Evolutionary conservation across 2,329 filamentous ascomycete genomes (phyloP).

Genomic region (Phoma sp.): DNA sequence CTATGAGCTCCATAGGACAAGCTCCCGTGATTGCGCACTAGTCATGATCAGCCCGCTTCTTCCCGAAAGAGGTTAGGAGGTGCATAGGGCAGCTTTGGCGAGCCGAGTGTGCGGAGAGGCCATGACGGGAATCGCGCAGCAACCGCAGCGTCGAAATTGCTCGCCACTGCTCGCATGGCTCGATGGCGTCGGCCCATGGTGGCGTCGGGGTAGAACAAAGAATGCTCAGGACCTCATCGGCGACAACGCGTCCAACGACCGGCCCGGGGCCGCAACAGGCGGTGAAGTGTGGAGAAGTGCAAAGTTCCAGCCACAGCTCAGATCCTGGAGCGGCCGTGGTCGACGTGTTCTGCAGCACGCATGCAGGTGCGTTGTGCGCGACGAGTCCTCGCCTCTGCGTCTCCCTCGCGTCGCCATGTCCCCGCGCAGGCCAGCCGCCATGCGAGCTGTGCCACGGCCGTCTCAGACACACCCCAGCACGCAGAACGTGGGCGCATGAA

Average conservation of each 20-base stretch:
- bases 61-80: conserved; percentile 12
- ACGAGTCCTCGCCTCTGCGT: conserved; percentile 17
- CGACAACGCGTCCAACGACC: neutral
- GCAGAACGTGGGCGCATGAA: conserved; percentile 7
- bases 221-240: neutral
- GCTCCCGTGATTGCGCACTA: conserved; percentile 42
- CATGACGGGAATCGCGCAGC: conserved; percentile 28
- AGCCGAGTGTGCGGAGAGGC: conserved; percentile 37
- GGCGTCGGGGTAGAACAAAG: neutral
- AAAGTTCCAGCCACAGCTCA: conserved; percentile 21
- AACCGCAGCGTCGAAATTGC: conserved; percentile 17
- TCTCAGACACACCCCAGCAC: conserved; percentile 13
- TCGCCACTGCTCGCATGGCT: conserved; percentile 3
- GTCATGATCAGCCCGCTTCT: conserved; percentile 31
- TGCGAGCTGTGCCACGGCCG: conserved; percentile 25
- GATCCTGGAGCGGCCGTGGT: conserved; percentile 17
- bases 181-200: neutral
- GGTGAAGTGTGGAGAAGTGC: conserved; percentile 26
- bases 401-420: conserved; percentile 6
- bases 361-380: conserved; percentile 22
- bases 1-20: conserved; percentile 36
- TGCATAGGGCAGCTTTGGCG: conserved; percentile 25
- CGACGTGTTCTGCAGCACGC: conserved; percentile 24
- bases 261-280: conserved; percentile 20
- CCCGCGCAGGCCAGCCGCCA: conserved; percentile 4